Evolutionary conservation across 805 yeast species (phyloP).

Genomic region (Alloascoidea hylecoeti): DNA sequence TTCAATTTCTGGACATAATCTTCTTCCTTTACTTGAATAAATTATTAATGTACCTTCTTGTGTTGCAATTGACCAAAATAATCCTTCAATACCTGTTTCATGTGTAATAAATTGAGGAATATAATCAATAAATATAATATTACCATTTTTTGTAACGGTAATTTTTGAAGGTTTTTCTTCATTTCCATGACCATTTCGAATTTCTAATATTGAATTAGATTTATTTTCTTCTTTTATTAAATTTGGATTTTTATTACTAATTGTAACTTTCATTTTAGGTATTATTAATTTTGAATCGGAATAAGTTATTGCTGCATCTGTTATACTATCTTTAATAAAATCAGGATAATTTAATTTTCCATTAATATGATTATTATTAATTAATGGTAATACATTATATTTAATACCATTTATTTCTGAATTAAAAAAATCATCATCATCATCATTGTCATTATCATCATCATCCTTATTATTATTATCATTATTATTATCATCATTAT

Average conservation of each 20-base stretch:
- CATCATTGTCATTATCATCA: neutral
- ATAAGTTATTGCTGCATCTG: neutral
- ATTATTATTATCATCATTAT: slow-evolving; percentile 10
- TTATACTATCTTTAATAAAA: neutral
- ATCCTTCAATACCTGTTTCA: slow-evolving; percentile 29
- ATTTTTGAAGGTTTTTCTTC: slow-evolving; percentile 77
- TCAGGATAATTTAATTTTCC: neutral
- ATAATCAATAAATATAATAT: slow-evolving; percentile 70
- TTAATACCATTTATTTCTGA: neutral
- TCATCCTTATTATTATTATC: neutral
- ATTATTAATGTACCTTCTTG: slow-evolving; percentile 67
- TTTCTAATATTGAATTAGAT: slow-evolving; percentile 32
- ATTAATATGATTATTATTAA: neutral
- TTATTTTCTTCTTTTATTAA: slow-evolving; percentile 6
- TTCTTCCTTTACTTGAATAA: slow-evolving; percentile 62
- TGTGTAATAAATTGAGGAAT: slow-evolving; percentile 65
- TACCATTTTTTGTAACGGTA: slow-evolving; percentile 36
- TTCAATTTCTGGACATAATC: slow-evolving; percentile 66
- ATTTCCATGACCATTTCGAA: slow-evolving; percentile 73
- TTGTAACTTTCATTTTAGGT: neutral
- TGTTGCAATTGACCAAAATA: slow-evolving; percentile 81
- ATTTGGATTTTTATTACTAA: neutral
- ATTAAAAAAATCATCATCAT: neutral
- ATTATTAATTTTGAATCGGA: neutral
- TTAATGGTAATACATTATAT: too few relatives aligned